phyloP scores from a whole-genome alignment of 129 eudicot genomes.

The Centrapalus pauciflorus region DNA sequence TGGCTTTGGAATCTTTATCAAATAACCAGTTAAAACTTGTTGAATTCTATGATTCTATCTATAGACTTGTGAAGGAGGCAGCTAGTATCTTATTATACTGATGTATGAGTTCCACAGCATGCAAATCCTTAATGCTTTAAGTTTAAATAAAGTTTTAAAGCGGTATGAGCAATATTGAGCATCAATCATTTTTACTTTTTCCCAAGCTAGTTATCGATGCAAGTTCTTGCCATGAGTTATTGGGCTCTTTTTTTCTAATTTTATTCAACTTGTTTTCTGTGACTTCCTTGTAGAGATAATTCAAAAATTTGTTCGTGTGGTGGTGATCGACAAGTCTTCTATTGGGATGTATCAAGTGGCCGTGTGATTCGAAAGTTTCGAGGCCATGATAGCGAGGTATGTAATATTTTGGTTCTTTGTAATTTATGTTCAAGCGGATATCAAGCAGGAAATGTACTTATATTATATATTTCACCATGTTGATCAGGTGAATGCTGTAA shows the following conservation, averaged over 20 bases:
- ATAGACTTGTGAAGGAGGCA: too few species aligned
- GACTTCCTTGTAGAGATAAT: conserved; percentile 61
- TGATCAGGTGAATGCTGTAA: conserved; percentile 92
- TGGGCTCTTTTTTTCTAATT: background rate
- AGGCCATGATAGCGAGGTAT: conserved; percentile 97
- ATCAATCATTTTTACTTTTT: background rate
- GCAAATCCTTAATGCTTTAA: background rate
- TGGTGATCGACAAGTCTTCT: conserved; percentile 93
- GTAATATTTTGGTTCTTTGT: background rate
- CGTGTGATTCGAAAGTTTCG: conserved; percentile 92
- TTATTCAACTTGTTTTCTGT: background rate
- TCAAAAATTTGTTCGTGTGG: conserved; percentile 91
- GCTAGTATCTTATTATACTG: too few species aligned
- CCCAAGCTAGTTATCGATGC: background rate
- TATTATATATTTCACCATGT: conserved; percentile 6
- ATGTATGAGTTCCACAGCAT: background rate
- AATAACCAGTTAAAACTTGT: too few species aligned
- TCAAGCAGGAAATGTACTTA: background rate
- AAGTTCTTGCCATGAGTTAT: conserved; percentile 12
- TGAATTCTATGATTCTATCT: too few species aligned
- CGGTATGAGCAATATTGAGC: background rate
- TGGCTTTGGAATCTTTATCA: too few species aligned
- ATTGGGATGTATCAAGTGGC: conserved; percentile 96
- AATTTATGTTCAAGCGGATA: background rate
- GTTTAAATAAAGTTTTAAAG: background rate